These are phyloP conservation scores for Plasmodium inui DNA, from an alignment of 169 alveolate genomes.

Conservation along the genomic window DNA sequence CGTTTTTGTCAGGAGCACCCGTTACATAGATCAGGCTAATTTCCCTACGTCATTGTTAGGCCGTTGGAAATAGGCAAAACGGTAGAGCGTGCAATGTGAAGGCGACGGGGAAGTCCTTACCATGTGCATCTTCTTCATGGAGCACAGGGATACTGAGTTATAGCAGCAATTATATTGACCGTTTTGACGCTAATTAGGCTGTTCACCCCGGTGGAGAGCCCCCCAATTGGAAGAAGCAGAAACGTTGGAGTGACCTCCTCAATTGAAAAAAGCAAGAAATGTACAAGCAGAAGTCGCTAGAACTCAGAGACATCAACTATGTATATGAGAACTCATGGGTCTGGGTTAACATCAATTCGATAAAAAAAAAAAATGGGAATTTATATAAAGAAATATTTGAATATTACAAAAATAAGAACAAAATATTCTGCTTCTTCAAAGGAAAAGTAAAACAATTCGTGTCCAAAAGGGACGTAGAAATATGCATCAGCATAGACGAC, in stretches of 20 bases:
- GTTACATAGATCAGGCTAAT: neutral
- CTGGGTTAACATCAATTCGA: constrained; percentile 73
- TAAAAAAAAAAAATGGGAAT: constrained; percentile 57
- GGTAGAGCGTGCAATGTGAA: neutral
- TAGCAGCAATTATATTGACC: neutral
- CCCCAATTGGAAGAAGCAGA: neutral
- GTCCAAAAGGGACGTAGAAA: constrained; percentile 64
- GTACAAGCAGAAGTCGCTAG: constrained; percentile 70
- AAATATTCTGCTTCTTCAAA: constrained; percentile 67
- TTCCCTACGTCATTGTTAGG: neutral
- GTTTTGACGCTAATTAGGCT: neutral
- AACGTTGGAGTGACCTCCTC: neutral
- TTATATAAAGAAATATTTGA: constrained; percentile 59
- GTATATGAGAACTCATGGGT: constrained; percentile 73
- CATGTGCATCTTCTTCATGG: neutral
- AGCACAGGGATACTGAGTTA: neutral
- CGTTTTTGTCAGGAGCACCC: neutral
- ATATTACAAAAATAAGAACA: constrained; percentile 39
- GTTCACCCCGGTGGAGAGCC: neutral
- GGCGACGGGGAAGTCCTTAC: neutral
- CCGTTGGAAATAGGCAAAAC: neutral
- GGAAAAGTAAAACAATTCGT: constrained; percentile 67
- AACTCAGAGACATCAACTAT: constrained; percentile 50
- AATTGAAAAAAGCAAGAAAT: constrained; percentile 4
- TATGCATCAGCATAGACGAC: constrained; percentile 53